These are phyloP conservation scores for Parsonsia alboflavescens DNA, from an alignment of 257 asterid genomes.

Conservation along the genomic window DNA sequence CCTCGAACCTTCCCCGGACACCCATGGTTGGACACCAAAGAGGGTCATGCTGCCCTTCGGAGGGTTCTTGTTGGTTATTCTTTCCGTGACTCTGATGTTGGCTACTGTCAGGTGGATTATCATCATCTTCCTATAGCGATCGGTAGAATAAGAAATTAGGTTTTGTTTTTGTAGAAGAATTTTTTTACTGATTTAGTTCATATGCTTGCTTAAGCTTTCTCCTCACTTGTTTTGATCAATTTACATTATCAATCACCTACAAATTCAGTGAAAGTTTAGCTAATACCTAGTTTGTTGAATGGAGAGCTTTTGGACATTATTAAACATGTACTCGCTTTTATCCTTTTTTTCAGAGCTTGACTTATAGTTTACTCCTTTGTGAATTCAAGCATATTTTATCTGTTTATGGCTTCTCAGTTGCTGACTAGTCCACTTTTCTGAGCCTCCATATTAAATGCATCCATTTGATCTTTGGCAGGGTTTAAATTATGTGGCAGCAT, in stretches of 20 bases:
- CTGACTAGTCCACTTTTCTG: not conserved
- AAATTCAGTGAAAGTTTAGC: not conserved
- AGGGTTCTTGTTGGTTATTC: slow-evolving; percentile 96
- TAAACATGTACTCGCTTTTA: not conserved
- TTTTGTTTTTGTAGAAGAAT: not conserved
- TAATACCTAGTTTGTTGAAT: not conserved
- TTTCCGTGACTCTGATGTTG: slow-evolving; percentile 97
- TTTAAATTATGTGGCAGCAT: slow-evolving; percentile 89
- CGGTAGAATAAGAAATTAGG: not conserved
- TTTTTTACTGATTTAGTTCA: not conserved
- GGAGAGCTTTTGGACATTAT: not conserved
- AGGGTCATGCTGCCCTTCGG: slow-evolving; percentile 91
- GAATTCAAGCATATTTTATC: not conserved
- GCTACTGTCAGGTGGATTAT: slow-evolving; percentile 92
- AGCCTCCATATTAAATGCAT: not conserved
- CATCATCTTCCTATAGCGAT: slow-evolving; percentile 6
- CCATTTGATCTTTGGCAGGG: slow-evolving; percentile 45
- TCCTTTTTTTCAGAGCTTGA: not conserved
- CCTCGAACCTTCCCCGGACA: slow-evolving; percentile 99
- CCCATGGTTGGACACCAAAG: slow-evolving; percentile 92
- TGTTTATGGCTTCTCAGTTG: not conserved
- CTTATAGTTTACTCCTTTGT: not conserved
- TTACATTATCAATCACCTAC: not conserved
- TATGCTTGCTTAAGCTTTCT: not conserved
- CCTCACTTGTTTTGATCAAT: slow-evolving; percentile 5